Base-by-base conservation (phyloP, 192 early-diverging fungal species). In the Coemansia erecta region DNA sequence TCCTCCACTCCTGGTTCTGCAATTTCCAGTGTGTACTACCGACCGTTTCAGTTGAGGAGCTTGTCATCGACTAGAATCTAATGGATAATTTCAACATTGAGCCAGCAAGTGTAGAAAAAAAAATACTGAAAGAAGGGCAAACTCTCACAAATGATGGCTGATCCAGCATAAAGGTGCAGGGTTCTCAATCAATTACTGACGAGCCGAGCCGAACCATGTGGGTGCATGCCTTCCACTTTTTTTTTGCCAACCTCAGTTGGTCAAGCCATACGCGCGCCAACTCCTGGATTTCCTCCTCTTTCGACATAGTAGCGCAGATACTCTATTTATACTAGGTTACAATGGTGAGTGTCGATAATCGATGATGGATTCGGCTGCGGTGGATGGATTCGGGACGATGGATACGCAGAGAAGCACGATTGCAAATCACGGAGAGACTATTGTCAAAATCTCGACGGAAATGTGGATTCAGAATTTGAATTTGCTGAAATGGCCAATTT, bases 1-100 rank as follows among this genome's bases (percentile, higher is more conserved):
- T 33, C 44, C 73, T 57, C 73, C 73, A 76, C 14, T 47, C 44
- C 45, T 35, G 55, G 46, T 76, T 76, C 59, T 70, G 60, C 45
- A 45, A 42, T 52, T 59, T 46, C 73, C 73, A 76, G 63, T 70
- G 63, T 23, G 28, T 44, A 14, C 40, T 44, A 14, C 72, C 72
- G 43, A 51, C 40, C 12, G 7, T 31, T 31, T 31, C 7, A 31
- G 28, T 7, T 2, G 28, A 31, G 7, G 2, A 2, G 2, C 7
- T 41, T 47, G 8, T 8, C 18, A 18, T 21, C 17, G 45, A 22
- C 17, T 21, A 26, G 22, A 49, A 46, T 49, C 47, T 24, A 26
- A 23, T 11, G 22, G 12, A 23, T 2, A 49, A 23, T 3, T 24
- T 13, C 47, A 49, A 49, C 21, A 31, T 31, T 2, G 28, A 31